Evolutionary conservation across 495 filamentous ascomycete genomes (phyloP).

Genomic region (Xylaria flabelliformis): DNA sequence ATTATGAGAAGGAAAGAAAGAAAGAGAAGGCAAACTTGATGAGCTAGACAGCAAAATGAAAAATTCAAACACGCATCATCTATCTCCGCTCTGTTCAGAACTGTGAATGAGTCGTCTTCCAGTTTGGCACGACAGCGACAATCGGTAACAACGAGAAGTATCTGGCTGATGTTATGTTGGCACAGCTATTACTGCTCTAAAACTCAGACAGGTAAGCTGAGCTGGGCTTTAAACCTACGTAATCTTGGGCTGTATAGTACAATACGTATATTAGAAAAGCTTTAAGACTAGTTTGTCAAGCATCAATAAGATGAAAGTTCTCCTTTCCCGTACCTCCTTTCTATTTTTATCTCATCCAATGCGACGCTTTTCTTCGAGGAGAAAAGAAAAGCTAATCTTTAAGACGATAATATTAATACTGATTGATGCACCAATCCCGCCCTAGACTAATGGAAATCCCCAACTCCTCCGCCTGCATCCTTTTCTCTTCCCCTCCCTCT

Average conservation of each 20-base stretch:
- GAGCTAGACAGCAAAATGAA: not conserved
- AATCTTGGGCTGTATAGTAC: not conserved
- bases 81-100: not conserved
- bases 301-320: not conserved
- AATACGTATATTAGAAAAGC: not conserved
- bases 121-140: not conserved
- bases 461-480: slow-evolving; percentile 4
- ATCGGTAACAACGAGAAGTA: not conserved
- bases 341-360: not conserved
- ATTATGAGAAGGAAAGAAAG: not conserved
- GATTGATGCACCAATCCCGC: not conserved
- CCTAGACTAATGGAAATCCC: not conserved
- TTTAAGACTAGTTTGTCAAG: not conserved
- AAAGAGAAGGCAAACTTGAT: slow-evolving; percentile 1
- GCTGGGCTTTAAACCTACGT: too few species aligned
- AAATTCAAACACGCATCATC: not conserved
- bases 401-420: not conserved
- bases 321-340: not conserved
- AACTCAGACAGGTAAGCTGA: not conserved
- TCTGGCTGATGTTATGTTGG: not conserved
- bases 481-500: not conserved
- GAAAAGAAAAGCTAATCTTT: not conserved
- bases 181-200: not conserved
- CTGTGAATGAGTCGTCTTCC: not conserved
- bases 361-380: not conserved